These are phyloP conservation scores for Sporothrix dimorphospora DNA, from an alignment of 2,329 filamentous ascomycete genomes.

Conservation along the genomic window DNA sequence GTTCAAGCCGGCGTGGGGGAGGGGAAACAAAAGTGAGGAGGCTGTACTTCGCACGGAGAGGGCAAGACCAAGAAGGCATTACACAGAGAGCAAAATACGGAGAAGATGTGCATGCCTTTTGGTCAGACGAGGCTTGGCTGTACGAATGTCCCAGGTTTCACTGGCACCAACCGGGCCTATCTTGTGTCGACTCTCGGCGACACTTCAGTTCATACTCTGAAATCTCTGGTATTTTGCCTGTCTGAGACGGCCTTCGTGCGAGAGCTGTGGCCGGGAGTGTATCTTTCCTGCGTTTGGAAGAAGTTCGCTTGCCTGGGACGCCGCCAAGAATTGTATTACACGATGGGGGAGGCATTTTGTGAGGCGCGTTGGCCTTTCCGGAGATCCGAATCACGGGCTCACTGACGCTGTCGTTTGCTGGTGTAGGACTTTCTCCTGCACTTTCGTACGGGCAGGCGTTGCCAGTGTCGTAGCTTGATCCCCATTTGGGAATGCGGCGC, in stretches of 20 bases:
- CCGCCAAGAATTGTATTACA: slow-evolving; percentile 1
- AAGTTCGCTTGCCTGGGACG: neutral
- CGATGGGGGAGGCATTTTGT: slow-evolving; percentile 2
- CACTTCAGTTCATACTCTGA: neutral
- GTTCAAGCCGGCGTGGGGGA: neutral
- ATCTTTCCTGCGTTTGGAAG: neutral
- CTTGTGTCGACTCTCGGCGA: neutral
- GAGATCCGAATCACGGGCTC: slow-evolving; percentile 11
- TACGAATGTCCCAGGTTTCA: neutral
- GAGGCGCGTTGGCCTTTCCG: neutral
- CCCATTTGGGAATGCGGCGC: slow-evolving; percentile 5
- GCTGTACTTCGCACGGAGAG: too few relatives aligned
- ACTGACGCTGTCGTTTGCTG: slow-evolving; percentile 7
- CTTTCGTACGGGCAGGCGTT: neutral
- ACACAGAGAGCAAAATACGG: too few relatives aligned
- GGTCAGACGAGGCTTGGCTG: neutral
- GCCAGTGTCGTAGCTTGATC: neutral
- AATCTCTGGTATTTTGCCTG: neutral
- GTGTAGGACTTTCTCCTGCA: slow-evolving; percentile 11
- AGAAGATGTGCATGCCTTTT: neutral
- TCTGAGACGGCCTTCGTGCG: neutral
- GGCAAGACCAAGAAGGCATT: too few relatives aligned
- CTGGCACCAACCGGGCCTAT: slow-evolving; percentile 6
- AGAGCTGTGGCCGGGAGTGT: neutral
- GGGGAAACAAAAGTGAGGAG: neutral